Evolutionary conservation across 495 filamentous ascomycete genomes (phyloP), one percentile per base, ranked within the genome.

Genomic region (Hyaloscypha hepaticicola): DNA sequence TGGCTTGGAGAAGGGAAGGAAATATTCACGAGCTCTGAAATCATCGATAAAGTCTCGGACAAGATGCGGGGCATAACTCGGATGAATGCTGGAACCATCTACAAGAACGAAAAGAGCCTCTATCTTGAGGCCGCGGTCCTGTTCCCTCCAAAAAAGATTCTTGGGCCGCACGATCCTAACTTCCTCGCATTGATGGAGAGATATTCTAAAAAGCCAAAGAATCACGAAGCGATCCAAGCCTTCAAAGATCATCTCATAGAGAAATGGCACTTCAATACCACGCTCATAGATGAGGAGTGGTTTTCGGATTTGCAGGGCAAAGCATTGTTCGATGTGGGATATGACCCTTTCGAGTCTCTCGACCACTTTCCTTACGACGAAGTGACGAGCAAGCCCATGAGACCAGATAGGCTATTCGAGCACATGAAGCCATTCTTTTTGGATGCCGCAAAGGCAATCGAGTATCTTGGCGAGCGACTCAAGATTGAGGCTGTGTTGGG

Each of bases 221-320:
- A 24, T 9, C 27, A 34, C 16, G 2, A 33, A 33, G n/a, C n/a
- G n/a, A 29, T 21, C 12, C 8, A 12, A 22, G 8, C 11, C 4
- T 60, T 60, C 58, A 60, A 50, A 27, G 21, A 60, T 6, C 24
- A 60, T 24, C 31, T 60, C 4, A 4, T 12, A 33, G 33, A 48
- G 34, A 45, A 60, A 14, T 60, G 58, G 38, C 33, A 60, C 16
- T 25, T 45, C 24, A 60, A 60, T 34, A 60, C 38, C 3, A 60
- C 38, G 5, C 24, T 60, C 14, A 50, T 60, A n/a, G 58, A 60
- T 26, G 24, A 14, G n/a, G 34, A 45, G 3, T 60, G 58, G 58
- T 49, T 25, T 31, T n/a, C 27, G 9, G 58, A 45, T 24, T 12
- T 33, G 31, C 33, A 19, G 7, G 31, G n/a, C 9, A 41, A 34